Percentiles rank a stretch among this genome's conserved stretches.
phyloP scores from a whole-genome alignment of 768 basidiomycete genomes.

The Naganishia vishniacii region DNA sequence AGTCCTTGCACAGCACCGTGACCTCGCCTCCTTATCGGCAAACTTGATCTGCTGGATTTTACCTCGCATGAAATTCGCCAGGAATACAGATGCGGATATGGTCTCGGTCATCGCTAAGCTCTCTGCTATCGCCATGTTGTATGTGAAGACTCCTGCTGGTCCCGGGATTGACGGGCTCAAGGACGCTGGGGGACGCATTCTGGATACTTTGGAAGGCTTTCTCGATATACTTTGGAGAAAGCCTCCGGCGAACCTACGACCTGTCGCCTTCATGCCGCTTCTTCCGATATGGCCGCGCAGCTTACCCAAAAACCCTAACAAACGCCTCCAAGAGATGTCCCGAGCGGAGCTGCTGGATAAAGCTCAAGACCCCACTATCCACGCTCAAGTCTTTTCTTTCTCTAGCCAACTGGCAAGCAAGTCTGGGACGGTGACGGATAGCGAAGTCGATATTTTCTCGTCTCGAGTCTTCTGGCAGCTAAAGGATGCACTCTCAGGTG shows the following conservation, averaged over 20 bases:
- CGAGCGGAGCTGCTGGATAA: background rate
- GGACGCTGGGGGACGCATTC: background rate
- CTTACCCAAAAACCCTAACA: background rate
- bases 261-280: background rate
- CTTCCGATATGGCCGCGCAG: slow-evolving; percentile 6
- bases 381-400: slow-evolving; percentile 8
- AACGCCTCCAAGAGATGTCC: background rate
- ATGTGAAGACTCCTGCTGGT: background rate
- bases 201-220: background rate
- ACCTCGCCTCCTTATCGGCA: slow-evolving; percentile 27
- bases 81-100: background rate
- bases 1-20: slow-evolving; percentile 53
- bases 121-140: background rate
- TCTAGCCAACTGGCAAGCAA: background rate
- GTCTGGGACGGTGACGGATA: background rate
- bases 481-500: slow-evolving; percentile 9
- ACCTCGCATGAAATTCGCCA: background rate
- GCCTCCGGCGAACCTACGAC: background rate
- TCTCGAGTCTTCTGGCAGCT: slow-evolving; percentile 9
- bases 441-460: slow-evolving; percentile 5
- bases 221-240: background rate
- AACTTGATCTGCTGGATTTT: slow-evolving; percentile 26
- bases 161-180: too few relatives aligned
- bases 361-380: background rate
- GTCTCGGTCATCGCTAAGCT: background rate